These are phyloP conservation scores for Alopecurus myosuroides DNA, from an alignment of 176 grass and related monocot species.

Conservation along the genomic window DNA sequence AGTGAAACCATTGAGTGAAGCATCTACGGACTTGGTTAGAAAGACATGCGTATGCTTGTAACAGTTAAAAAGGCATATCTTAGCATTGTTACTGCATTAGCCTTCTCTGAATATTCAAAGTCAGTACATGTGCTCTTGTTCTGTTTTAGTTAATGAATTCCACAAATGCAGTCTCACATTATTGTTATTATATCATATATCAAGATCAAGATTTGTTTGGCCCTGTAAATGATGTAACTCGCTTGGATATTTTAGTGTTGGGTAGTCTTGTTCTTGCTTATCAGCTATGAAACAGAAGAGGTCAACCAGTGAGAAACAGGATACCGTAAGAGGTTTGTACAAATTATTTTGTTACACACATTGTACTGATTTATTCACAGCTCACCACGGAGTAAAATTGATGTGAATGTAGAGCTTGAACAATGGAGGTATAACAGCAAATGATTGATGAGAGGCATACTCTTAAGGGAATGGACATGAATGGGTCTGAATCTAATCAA, in stretches of 20 bases:
- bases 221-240: too few species aligned
- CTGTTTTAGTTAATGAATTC: constrained; percentile 3
- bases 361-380: background rate
- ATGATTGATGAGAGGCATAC: constrained; percentile 47
- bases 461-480: constrained; percentile 49
- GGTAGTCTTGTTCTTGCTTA: too few species aligned
- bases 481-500: too few species aligned
- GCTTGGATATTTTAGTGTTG: too few species aligned
- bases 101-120: constrained; percentile 81
- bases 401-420: constrained; percentile 50
- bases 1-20: constrained; percentile 85
- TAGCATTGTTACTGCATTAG: constrained; percentile 62
- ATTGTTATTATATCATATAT: constrained; percentile 3
- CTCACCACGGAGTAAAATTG: constrained; percentile 31
- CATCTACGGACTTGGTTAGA: constrained; percentile 45
- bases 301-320: constrained; percentile 48
- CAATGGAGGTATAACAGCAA: constrained; percentile 47
- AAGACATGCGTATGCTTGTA: constrained; percentile 46
- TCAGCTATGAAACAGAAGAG: constrained; percentile 60
- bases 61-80: constrained; percentile 90
- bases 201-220: too few species aligned
- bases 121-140: constrained; percentile 21
- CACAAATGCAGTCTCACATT: background rate
- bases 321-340: constrained; percentile 49
- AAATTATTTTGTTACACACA: constrained; percentile 7